These are phyloP conservation scores for Chlorella sp. DNA, from an alignment of 139 green algal genomes.

Conservation along the genomic window DNA sequence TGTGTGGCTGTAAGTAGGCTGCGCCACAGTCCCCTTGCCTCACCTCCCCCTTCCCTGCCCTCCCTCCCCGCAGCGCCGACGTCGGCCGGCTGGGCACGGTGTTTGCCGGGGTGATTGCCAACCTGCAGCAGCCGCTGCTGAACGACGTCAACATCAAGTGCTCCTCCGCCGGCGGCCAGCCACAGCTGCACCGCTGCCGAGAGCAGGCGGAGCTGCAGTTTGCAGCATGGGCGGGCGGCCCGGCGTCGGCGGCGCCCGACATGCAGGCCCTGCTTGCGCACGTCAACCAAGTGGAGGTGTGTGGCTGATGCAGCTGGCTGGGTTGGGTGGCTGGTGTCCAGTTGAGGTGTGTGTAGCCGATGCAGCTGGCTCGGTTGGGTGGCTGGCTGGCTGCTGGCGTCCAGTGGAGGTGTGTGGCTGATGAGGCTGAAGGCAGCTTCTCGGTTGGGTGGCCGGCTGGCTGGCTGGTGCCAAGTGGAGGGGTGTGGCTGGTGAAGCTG, in stretches of 20 bases:
- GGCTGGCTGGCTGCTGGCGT: too few relatives aligned
- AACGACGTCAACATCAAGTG: conserved; percentile 24
- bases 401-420: too few relatives aligned
- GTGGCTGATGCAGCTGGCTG: background rate
- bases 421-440: too few relatives aligned
- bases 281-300: conserved; percentile 24
- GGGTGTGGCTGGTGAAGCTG: too few relatives aligned
- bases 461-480: too few relatives aligned
- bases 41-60: background rate
- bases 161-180: background rate
- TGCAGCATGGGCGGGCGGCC: background rate
- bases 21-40: background rate
- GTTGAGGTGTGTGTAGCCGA: too few relatives aligned
- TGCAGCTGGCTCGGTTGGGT: too few relatives aligned
- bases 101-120: conserved; percentile 11
- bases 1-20: background rate
- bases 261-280: conserved; percentile 17
- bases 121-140: conserved; percentile 32
- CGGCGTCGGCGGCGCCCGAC: background rate
- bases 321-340: too few relatives aligned
- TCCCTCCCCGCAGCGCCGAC: background rate
- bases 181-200: conserved; percentile 23
- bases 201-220: conserved; percentile 19
- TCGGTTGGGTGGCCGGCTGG: too few relatives aligned
- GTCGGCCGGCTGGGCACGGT: conserved; percentile 3